These are phyloP conservation scores for Cardamine chenopodiifolia DNA, from an alignment of 345 rosid species.

Conservation along the genomic window DNA sequence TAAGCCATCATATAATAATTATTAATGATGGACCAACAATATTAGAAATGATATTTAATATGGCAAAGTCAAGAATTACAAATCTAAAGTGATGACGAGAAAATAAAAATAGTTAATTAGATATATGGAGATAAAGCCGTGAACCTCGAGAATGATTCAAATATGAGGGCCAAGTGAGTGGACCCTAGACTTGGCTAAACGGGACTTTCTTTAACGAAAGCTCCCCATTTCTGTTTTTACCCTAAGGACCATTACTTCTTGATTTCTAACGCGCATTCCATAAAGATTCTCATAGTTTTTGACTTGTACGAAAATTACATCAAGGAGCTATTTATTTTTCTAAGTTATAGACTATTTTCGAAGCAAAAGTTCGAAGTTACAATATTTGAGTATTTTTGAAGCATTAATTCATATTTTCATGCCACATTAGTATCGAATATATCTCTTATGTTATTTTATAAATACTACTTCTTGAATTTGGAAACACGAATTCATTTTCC, in stretches of 20 bases:
- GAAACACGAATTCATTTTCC: neutral
- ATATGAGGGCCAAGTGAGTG: neutral
- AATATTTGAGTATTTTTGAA: too few species aligned
- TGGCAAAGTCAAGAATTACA: slow-evolving; percentile 5
- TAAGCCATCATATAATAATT: neutral
- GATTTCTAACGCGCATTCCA: neutral
- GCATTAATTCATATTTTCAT: neutral
- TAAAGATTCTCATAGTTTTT: neutral
- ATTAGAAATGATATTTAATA: neutral
- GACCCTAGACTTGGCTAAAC: slow-evolving; percentile 3
- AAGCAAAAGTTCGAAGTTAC: neutral
- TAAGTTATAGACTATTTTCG: neutral
- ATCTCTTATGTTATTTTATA: neutral
- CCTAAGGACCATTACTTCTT: slow-evolving; percentile 9
- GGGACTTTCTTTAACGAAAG: slow-evolving; percentile 5
- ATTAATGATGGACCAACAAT: slow-evolving; percentile 1
- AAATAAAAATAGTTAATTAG: neutral
- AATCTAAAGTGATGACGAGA: neutral
- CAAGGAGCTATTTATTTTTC: too few species aligned
- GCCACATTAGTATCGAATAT: neutral
- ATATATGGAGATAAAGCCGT: neutral
- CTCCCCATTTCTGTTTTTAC: neutral
- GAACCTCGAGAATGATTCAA: slow-evolving; percentile 26
- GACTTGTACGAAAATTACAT: too few species aligned
- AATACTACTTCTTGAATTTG: neutral